Evolutionary conservation across 345 rosid species (phyloP).

Genomic region (Murraya koenigii): DNA sequence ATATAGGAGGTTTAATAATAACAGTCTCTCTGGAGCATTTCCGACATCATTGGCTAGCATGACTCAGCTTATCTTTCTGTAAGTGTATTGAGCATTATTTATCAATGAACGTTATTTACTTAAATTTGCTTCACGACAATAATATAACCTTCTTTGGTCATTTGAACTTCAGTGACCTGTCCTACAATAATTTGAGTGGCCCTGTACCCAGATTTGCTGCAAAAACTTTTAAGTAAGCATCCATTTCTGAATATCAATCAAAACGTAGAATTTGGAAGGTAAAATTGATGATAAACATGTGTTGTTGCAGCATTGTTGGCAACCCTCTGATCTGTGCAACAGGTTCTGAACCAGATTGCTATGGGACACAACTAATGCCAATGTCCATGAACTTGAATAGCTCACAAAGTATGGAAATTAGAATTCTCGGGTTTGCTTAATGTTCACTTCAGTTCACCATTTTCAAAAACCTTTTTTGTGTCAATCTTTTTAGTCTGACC

Average conservation of each 20-base stretch:
- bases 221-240: slow-evolving; percentile 78
- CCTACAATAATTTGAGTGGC: slow-evolving; percentile 87
- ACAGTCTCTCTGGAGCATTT: slow-evolving; percentile 68
- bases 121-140: neutral
- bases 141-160: neutral
- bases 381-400: slow-evolving; percentile 94
- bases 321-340: slow-evolving; percentile 87
- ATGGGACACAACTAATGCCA: slow-evolving; percentile 75
- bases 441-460: neutral
- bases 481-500: slow-evolving; percentile 23
- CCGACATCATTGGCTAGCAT: slow-evolving; percentile 75
- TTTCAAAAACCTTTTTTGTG: neutral
- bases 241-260: slow-evolving; percentile 17
- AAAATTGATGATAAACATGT: slow-evolving; percentile 7
- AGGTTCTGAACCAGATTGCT: slow-evolving; percentile 88
- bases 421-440: neutral
- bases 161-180: slow-evolving; percentile 67
- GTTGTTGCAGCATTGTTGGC: slow-evolving; percentile 69
- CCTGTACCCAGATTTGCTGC: slow-evolving; percentile 86
- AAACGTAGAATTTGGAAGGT: neutral
- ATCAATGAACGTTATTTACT: slow-evolving; percentile 2
- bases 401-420: slow-evolving; percentile 52
- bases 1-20: slow-evolving; percentile 90
- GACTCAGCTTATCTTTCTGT: slow-evolving; percentile 93
- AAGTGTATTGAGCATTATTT: slow-evolving; percentile 19